phyloP scores from a whole-genome alignment of 2,329 filamentous ascomycete genomes.

The Didymella exigua region DNA sequence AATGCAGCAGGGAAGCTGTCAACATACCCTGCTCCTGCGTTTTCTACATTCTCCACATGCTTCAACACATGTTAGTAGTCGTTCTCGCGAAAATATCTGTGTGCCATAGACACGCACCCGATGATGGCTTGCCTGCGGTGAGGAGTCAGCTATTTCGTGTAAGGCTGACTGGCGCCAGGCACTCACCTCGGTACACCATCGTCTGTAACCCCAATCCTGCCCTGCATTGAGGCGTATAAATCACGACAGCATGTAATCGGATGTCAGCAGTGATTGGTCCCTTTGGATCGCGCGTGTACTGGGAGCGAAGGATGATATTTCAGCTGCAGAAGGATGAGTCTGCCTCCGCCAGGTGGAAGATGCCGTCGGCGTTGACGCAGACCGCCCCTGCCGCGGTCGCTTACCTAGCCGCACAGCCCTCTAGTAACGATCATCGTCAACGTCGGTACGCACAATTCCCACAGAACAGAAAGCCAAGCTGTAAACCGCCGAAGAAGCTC shows the following conservation, averaged over 20 bases:
- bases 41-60: slow-evolving; percentile 39
- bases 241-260: slow-evolving; percentile 3
- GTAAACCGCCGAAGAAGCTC: neutral
- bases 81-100: neutral
- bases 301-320: neutral
- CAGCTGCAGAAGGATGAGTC: slow-evolving; percentile 1
- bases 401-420: slow-evolving; percentile 13
- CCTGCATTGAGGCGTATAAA: slow-evolving; percentile 14
- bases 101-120: slow-evolving; percentile 9
- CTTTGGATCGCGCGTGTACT: neutral
- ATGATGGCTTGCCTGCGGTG: slow-evolving; percentile 28
- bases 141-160: slow-evolving; percentile 12
- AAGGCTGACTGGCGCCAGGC: slow-evolving; percentile 1
- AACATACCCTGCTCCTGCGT: slow-evolving; percentile 36
- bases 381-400: slow-evolving; percentile 6
- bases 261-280: neutral
- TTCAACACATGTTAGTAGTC: neutral
- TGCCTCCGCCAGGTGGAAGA: slow-evolving; percentile 1
- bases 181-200: slow-evolving; percentile 34
- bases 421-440: neutral
- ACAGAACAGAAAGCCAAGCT: neutral
- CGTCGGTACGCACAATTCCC: neutral
- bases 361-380: neutral
- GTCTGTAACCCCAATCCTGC: slow-evolving; percentile 9
- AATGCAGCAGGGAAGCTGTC: neutral